Percentiles rank a stretch among this genome's conserved stretches.
Evolutionary conservation across 2,329 filamentous ascomycete species (phyloP).

Genomic region (Samsoniella hepiali): DNA sequence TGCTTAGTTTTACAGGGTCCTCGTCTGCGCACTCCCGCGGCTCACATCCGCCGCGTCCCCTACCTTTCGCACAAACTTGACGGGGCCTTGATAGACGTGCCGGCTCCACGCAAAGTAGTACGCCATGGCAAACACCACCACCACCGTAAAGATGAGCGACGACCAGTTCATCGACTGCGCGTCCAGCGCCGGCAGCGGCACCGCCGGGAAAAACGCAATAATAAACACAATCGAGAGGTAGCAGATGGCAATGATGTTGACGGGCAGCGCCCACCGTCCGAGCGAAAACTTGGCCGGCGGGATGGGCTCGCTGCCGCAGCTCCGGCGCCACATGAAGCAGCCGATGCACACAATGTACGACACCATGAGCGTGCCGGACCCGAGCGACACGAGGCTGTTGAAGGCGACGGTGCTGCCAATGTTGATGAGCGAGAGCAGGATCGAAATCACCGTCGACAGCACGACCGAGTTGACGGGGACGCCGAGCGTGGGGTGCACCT

Average conservation of each 20-base stretch:
- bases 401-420: slow-evolving; percentile 49
- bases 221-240: slow-evolving; percentile 45
- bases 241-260: slow-evolving; percentile 41
- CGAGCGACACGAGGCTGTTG: slow-evolving; percentile 51
- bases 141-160: slow-evolving; percentile 39
- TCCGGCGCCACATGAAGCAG: slow-evolving; percentile 38
- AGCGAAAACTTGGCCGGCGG: slow-evolving; percentile 30
- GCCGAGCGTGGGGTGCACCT: slow-evolving; percentile 54
- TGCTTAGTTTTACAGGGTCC: background rate
- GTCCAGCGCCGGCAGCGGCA: slow-evolving; percentile 32
- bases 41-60: background rate
- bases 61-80: slow-evolving; percentile 14
- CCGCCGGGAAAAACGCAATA: slow-evolving; percentile 46
- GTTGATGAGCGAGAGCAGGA: slow-evolving; percentile 47
- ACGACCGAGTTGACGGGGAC: slow-evolving; percentile 60
- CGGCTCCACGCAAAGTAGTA: slow-evolving; percentile 36
- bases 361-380: slow-evolving; percentile 46
- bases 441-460: slow-evolving; percentile 41
- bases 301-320: slow-evolving; percentile 28
- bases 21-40: background rate
- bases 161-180: slow-evolving; percentile 48
- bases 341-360: slow-evolving; percentile 49
- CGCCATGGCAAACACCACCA: slow-evolving; percentile 36
- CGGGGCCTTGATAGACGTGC: slow-evolving; percentile 19
- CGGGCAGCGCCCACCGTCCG: slow-evolving; percentile 37